Conservation (phyloP, 2,329 filamentous ascomycete genomes). For the Pestalotiopsis sp. region DNA sequence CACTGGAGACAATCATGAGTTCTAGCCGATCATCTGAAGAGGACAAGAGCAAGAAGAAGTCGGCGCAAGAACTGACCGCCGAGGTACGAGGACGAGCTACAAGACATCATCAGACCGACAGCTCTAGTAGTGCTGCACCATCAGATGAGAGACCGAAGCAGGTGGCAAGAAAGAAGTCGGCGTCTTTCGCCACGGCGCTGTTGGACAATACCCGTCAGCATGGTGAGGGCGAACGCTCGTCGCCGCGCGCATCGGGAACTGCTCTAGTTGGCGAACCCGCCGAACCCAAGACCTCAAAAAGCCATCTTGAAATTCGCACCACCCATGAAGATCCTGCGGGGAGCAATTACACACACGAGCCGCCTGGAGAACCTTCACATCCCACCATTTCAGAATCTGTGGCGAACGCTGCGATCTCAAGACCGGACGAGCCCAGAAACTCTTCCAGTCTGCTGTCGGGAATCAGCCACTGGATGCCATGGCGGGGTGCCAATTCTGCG, state of each 20-base stretch:
- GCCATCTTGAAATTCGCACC: slow-evolving; percentile 49
- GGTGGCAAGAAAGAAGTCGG: slow-evolving; percentile 37
- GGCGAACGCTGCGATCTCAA: slow-evolving; percentile 28
- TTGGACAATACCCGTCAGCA: slow-evolving; percentile 42
- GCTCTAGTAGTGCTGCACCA: slow-evolving; percentile 26
- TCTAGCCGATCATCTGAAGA: slow-evolving; percentile 67
- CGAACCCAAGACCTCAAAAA: slow-evolving; percentile 58
- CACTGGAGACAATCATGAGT: slow-evolving; percentile 68
- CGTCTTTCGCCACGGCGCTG: slow-evolving; percentile 48
- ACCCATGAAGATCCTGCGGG: slow-evolving; percentile 27
- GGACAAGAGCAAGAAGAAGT: slow-evolving; percentile 61
- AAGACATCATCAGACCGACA: slow-evolving; percentile 34
- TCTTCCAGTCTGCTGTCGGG: slow-evolving; percentile 35
- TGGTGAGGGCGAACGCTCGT: slow-evolving; percentile 26
- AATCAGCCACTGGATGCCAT: slow-evolving; percentile 49
- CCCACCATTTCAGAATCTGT: slow-evolving; percentile 29
- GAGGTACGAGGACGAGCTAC: slow-evolving; percentile 54
- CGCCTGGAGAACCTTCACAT: slow-evolving; percentile 21
- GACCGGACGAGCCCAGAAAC: slow-evolving; percentile 24
- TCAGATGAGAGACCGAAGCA: slow-evolving; percentile 21
- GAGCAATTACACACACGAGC: slow-evolving; percentile 27
- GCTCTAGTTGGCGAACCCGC: slow-evolving; percentile 58
- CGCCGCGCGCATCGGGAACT: slow-evolving; percentile 38
- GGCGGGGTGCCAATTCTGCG: slow-evolving; percentile 33
- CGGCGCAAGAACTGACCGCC: slow-evolving; percentile 58